Percentiles rank a stretch among this genome's conserved stretches.
phyloP scores from a whole-genome alignment of 345 rosid species.

The Trapa bicornis region DNA sequence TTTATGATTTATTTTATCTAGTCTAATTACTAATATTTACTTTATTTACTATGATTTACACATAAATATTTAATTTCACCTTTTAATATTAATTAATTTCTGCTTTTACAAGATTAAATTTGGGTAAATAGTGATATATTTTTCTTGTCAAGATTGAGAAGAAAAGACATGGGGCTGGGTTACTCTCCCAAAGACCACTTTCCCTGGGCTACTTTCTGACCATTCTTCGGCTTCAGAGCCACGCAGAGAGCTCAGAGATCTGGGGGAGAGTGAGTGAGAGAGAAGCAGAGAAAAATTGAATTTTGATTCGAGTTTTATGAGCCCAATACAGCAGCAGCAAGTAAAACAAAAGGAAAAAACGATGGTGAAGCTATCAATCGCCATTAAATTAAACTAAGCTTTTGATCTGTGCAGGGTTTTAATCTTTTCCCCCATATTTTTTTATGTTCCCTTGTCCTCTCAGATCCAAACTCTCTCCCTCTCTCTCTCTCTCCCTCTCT shows the following conservation, averaged over 20 bases:
- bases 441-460: constrained; percentile 21
- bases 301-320: constrained; percentile 5
- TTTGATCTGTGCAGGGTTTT: constrained; percentile 17
- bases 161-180: constrained; percentile 14
- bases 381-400: constrained; percentile 1
- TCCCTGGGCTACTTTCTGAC: constrained; percentile 23
- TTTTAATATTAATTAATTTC: too few species aligned
- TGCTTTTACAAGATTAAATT: too few species aligned
- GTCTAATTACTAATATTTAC: too few species aligned
- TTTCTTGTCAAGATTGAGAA: not conserved
- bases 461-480: constrained; percentile 38
- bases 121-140: too few species aligned
- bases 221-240: constrained; percentile 24
- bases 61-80: too few species aligned
- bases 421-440: constrained; percentile 28
- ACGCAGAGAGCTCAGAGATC: not conserved
- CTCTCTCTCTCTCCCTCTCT: constrained; percentile 3
- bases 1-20: too few species aligned
- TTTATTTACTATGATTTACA: too few species aligned
- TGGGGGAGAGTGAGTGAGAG: not conserved
- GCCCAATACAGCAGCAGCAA: constrained; percentile 20
- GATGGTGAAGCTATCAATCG: constrained; percentile 4
- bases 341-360: constrained; percentile 43
- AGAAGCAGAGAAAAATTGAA: constrained; percentile 10
- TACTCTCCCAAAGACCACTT: constrained; percentile 26